Base-by-base conservation (phyloP, 495 filamentous ascomycete genomes). In the Jackrogersella multiformis region DNA sequence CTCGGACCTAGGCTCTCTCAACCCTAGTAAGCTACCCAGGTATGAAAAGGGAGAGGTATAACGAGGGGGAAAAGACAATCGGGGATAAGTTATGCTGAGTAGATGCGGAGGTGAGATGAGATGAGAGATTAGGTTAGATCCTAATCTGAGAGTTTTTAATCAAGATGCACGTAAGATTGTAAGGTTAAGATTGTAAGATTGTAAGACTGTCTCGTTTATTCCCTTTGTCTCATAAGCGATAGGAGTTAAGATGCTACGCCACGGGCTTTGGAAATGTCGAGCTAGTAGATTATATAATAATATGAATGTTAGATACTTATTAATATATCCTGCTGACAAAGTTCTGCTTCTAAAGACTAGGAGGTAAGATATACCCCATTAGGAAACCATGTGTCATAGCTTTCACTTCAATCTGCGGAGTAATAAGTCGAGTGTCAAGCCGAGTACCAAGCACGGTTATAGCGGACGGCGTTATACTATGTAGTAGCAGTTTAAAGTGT, bases 331-430 rank as follows among this genome's bases (percentile, higher is more conserved):
- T 44, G 23, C 41, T 44, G 21, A 46, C 23, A 48, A 24, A 18
- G 32, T 44, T n/a, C 16, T 32, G 48, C 35, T 26, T 13, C 24
- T 26, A 6, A 44, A 53, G 9, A 52, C 10, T 13, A 35, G 66
- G 66, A 69, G 59, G 48, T 69, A 69, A 60, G 48, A 60, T n/a
- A 59, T 59, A 69, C 60, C 41, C 66, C 60, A 64, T 69, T 45
- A 32, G 55, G 66, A 64, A 26, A 46, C 41, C 4, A 48, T 56
- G 16, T 15, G 38, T 49, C 26, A 48, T 8, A 12, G n/a, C 16
- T 45, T 24, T 20, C 23, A 10, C 15, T 24, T 45, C 20, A n/a
- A 23, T 21, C 23, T 23, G 10, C 9, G 20, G 23, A 9, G 41
- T 9, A 45, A 28, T 60, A 18, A 60, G 30, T 38, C 6, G 26